phyloP scores from a whole-genome alignment of 2,329 filamentous ascomycete genomes.

The Didymella glomerata region DNA sequence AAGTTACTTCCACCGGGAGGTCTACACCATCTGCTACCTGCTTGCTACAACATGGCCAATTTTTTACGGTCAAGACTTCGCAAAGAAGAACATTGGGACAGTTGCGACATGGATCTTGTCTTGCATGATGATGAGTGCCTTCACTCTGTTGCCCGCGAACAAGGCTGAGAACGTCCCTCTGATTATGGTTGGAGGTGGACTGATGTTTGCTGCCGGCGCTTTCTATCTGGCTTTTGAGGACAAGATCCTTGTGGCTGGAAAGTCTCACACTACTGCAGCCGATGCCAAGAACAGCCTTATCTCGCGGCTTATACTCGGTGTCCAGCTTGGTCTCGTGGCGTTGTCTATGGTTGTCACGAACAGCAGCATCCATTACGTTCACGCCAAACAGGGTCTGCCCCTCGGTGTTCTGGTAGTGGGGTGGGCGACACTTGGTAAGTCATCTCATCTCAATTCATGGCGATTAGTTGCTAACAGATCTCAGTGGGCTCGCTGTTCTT shows the following conservation, averaged over 20 bases:
- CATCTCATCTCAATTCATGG: neutral
- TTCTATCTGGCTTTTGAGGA: conserved; percentile 84
- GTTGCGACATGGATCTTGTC: conserved; percentile 76
- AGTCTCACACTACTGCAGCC: conserved; percentile 42
- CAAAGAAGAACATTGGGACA: conserved; percentile 71
- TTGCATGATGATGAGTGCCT: conserved; percentile 85
- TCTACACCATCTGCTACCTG: conserved; percentile 82
- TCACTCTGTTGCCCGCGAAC: conserved; percentile 86
- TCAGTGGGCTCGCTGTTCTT: conserved; percentile 78
- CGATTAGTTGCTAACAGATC: conserved; percentile 22
- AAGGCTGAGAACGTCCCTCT: conserved; percentile 80
- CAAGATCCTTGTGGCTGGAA: conserved; percentile 58
- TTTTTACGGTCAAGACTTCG: conserved; percentile 75
- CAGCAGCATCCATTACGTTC: conserved; percentile 83
- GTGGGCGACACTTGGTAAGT: conserved; percentile 78
- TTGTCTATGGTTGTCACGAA: conserved; percentile 86
- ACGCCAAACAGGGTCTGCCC: conserved; percentile 84
- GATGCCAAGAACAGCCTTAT: conserved; percentile 53
- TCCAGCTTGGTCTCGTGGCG: conserved; percentile 79
- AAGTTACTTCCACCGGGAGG: conserved; percentile 89
- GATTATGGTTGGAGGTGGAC: conserved; percentile 76
- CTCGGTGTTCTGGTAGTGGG: conserved; percentile 87
- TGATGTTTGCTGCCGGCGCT: conserved; percentile 81
- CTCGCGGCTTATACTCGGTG: conserved; percentile 69
- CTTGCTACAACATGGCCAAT: conserved; percentile 80